Percentiles rank a stretch among this genome's conserved stretches.
phyloP scores from a whole-genome alignment of 768 basidiomycete species.

The Leccinum rimulosum region DNA sequence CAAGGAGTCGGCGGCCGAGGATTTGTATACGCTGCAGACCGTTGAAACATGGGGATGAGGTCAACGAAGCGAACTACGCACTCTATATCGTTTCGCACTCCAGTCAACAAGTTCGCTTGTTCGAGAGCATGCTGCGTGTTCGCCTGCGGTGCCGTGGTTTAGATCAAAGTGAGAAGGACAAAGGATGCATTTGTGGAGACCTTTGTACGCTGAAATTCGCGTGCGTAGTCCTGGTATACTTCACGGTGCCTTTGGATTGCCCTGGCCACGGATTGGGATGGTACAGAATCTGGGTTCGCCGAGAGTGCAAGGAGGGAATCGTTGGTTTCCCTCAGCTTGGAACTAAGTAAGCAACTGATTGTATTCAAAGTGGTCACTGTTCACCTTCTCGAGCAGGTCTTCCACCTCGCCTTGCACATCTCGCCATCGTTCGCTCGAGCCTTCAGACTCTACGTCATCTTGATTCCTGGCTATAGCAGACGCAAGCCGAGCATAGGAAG shows the following conservation, averaged over 20 bases:
- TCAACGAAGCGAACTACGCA: constrained; percentile 35
- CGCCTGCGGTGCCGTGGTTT: constrained; percentile 41
- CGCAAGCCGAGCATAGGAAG: constrained; percentile 85
- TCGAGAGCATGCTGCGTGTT: constrained; percentile 83
- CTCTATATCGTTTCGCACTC: constrained; percentile 97
- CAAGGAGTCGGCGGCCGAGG: constrained; percentile 81
- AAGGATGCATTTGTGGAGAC: constrained; percentile 35
- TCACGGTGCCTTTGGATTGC: constrained; percentile 90
- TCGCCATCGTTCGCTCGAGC: constrained; percentile 69
- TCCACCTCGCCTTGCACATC: constrained; percentile 86
- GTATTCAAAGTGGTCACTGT: constrained; percentile 14
- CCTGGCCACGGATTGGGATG: constrained; percentile 83
- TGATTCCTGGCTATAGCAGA: constrained; percentile 55
- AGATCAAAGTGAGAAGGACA: neutral
- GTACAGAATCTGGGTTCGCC: constrained; percentile 56
- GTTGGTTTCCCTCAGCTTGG: constrained; percentile 82
- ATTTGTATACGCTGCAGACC: constrained; percentile 76
- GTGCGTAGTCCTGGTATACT: constrained; percentile 80
- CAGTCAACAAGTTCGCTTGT: constrained; percentile 82
- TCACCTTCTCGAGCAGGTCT: constrained; percentile 81
- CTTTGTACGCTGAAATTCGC: constrained; percentile 86
- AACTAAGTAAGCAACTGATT: constrained; percentile 9
- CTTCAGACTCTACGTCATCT: constrained; percentile 65
- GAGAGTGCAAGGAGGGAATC: constrained; percentile 72
- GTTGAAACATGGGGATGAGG: neutral